Evolutionary conservation across 2,329 filamentous ascomycete species (phyloP), one percentile per base, ranked within the genome.

Genomic region (Dryadomyces quercus-mongolicae): DNA sequence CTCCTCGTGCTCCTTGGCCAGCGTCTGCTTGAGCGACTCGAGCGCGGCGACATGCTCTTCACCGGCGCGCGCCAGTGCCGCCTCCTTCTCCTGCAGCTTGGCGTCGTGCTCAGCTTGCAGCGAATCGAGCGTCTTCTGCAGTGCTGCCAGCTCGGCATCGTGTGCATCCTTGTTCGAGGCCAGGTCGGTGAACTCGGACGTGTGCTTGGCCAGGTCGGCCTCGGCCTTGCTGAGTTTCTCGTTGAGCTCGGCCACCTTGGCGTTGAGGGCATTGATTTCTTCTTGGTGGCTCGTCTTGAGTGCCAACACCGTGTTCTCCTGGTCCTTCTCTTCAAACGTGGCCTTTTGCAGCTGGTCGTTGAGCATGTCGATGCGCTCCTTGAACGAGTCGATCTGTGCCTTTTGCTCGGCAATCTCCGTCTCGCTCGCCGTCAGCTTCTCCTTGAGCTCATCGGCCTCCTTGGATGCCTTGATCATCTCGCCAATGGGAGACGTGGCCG

Each of bases 391-490:
- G 50, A 84, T 74, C 60, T 84, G 75, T 6, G 71, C 69, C 64
- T 78, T 80, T 34, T 84, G 72, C 13, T 74, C 67, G 53, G 76
- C 72, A 10, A 84, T 76, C 62, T 82, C 77, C 7, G 72, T 65
- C 61, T 84, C 79, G 58, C 78, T 80, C 36, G 78, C 73, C 5
- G 72, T 70, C 21, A 85, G 70, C 66, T 82, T 82, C 8, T 71
- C 65, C 68, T 80, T 84, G 46, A 85, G 70, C 48, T 80, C 75
- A 51, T 84, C 80, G 3, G 79, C 68, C 61, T 81, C 79, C 67
- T 80, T 82, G 20, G 73, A 64, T 8, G 73, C 70, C 16, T 70
- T 64, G 21, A 72, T 69, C 7, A 54, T 18, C 12, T 49, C 42
- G 44, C 68, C 60, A 1, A 50, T 54, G 31, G 46, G 53, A 48